Percentiles rank a stretch among this genome's conserved stretches.
phyloP scores from a whole-genome alignment of 2,329 filamentous ascomycete genomes.

The Epichloe elymi region DNA sequence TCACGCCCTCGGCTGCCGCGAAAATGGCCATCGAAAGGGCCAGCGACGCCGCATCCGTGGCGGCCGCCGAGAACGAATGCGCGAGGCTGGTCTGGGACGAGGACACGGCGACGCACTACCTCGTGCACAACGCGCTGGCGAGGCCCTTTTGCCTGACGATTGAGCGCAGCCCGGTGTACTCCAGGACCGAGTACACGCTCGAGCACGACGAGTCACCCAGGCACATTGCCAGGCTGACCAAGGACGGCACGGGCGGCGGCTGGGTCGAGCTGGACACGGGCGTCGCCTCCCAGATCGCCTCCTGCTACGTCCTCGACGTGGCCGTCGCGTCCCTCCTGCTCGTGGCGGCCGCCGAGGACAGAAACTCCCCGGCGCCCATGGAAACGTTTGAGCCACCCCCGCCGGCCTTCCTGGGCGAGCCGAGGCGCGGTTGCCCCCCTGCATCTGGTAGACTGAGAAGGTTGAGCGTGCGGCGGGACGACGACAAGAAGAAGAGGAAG shows the following conservation, averaged over 20 bases:
- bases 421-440: conserved; percentile 12
- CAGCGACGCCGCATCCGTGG: conserved; percentile 43
- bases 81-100: conserved; percentile 61
- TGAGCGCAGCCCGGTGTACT: conserved; percentile 45
- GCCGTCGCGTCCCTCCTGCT: conserved; percentile 47
- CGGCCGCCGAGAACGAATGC: conserved; percentile 54
- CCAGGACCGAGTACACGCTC: conserved; percentile 48
- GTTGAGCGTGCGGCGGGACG: conserved; percentile 17
- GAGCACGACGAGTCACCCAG: conserved; percentile 50
- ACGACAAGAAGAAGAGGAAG: conserved; percentile 11
- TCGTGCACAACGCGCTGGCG: conserved; percentile 51
- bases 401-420: conserved; percentile 10
- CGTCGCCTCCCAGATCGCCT: conserved; percentile 44
- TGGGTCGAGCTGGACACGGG: conserved; percentile 49
- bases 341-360: conserved; percentile 44
- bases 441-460: conserved; percentile 14
- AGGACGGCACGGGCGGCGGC: conserved; percentile 45
- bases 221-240: conserved; percentile 46
- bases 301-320: conserved; percentile 50
- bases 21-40: conserved; percentile 48
- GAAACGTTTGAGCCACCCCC: conserved; percentile 50
- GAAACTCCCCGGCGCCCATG: conserved; percentile 25
- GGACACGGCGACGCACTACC: conserved; percentile 43
- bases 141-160: conserved; percentile 49
- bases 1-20: conserved; percentile 54